Evolutionary conservation across 1,284 basidiomycete species (phyloP), one percentile per base, ranked within the genome.

Genomic region (Ustilago loliicola): DNA sequence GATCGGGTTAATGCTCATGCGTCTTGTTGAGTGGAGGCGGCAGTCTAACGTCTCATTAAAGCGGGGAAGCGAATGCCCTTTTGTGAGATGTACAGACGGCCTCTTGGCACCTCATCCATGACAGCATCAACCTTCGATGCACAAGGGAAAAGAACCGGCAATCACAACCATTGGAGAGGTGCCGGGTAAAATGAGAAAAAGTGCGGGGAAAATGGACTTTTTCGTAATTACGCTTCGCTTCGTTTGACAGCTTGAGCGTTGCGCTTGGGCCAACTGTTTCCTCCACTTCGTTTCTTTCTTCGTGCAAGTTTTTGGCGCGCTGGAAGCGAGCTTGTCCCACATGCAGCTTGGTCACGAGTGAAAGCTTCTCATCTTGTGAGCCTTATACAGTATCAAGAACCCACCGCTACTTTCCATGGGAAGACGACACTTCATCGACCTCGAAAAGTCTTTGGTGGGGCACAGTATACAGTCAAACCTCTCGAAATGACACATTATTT

Each of bases 121-220:
- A 1, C 32, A 34, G 32, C 32, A 34, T 34, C 32, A 34, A 7
- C 38, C 11, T 15, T 19, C 7, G 38, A 15, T 40, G 13, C 38
- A 15, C 38, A 34, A 34, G 7, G 38, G 17, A 45, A 11, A 15
- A 27, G 48, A 50, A 9, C 17, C 15, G 27, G 25, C 40, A 45
- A 45, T 1, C 8, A 25, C 27, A 21, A 5, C 7, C 7, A 8
- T 21, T 8, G 7, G n/a, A 21, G 6, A 45, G 15, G 42, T 21
- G 48, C 27, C 25, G 27, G 48, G 47, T 17, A 53, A 56, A 56
- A 56, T 15, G 4, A 30, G 13, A 58, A 58, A 36, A 51, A 59
- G 30, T 58, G 56, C 56, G 56, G 56, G 53, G 53, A 40, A 55
- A 55, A 53, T 9, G 34, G 10, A 10, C 7, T 17, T 7, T 23